Evolutionary conservation across 352 stramenopile genomes (phyloP).

Genomic region (Phytophthora quininea): DNA sequence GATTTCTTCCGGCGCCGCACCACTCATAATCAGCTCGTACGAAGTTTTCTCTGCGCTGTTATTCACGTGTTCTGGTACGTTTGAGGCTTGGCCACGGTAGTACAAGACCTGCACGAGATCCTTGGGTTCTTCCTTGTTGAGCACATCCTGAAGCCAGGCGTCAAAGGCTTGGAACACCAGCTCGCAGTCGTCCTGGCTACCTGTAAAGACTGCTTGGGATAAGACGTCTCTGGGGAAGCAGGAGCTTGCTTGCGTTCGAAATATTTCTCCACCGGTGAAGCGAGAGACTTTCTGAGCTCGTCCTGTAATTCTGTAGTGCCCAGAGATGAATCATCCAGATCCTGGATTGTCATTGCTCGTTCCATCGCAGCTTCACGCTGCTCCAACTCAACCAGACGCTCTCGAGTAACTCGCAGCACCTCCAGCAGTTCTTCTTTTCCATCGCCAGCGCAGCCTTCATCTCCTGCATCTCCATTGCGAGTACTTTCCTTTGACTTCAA

Average conservation of each 20-base stretch:
- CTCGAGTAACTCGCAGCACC: too few species aligned
- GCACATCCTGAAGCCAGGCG: slow-evolving; percentile 49
- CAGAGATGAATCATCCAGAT: too few species aligned
- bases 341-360: too few species aligned
- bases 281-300: not conserved
- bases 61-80: too few species aligned
- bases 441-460: too few species aligned
- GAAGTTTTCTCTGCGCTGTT: not conserved
- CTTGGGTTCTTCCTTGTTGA: slow-evolving; percentile 1
- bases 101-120: slow-evolving; percentile 19
- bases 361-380: too few species aligned
- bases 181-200: slow-evolving; percentile 46
- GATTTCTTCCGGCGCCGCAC: slow-evolving; percentile 36
- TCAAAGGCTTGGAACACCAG: slow-evolving; percentile 52
- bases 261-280: slow-evolving; percentile 24
- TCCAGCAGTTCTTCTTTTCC: too few species aligned
- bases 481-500: too few species aligned
- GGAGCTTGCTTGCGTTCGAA: slow-evolving; percentile 43
- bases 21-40: slow-evolving; percentile 44
- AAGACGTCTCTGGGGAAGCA: slow-evolving; percentile 34
- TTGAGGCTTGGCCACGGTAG: slow-evolving; percentile 5
- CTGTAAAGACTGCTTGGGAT: slow-evolving; percentile 44
- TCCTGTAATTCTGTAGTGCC: too few species aligned
- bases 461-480: too few species aligned
- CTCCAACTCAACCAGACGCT: too few species aligned